phyloP scores from a whole-genome alignment of 768 basidiomycete genomes.

The Collybia nuda region DNA sequence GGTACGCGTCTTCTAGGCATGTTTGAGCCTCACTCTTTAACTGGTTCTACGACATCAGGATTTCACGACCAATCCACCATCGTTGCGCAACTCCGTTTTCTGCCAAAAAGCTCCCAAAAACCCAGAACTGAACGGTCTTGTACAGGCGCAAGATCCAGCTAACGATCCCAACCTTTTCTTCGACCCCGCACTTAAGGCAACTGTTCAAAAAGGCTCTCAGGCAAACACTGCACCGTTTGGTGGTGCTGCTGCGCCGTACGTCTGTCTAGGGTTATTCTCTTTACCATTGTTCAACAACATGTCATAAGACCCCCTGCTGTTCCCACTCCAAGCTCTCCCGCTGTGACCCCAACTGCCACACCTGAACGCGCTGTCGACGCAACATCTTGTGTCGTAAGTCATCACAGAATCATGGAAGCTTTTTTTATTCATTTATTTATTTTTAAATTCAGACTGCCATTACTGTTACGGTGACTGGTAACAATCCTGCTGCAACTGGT shows the following conservation, averaged over 20 bases:
- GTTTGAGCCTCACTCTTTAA: background rate
- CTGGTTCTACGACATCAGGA: slow-evolving; percentile 32
- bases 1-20: slow-evolving; percentile 24
- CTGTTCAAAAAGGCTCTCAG: slow-evolving; percentile 47
- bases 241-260: slow-evolving; percentile 19
- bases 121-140: slow-evolving; percentile 44
- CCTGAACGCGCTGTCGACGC: slow-evolving; percentile 12
- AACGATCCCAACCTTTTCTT: slow-evolving; percentile 55
- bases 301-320: background rate
- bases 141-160: slow-evolving; percentile 52
- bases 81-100: slow-evolving; percentile 53
- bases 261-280: background rate
- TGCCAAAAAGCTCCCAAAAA: slow-evolving; percentile 56
- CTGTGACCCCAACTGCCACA: slow-evolving; percentile 11
- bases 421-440: background rate
- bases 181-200: slow-evolving; percentile 36
- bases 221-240: slow-evolving; percentile 48
- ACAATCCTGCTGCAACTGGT: slow-evolving; percentile 23
- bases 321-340: background rate
- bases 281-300: background rate
- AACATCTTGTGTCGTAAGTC: slow-evolving; percentile 11
- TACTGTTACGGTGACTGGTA: slow-evolving; percentile 34
- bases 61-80: slow-evolving; percentile 51
- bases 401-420: background rate
- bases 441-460: slow-evolving; percentile 28